phyloP scores from a whole-genome alignment of 495 filamentous ascomycete species.

The Tuber aestivum region DNA sequence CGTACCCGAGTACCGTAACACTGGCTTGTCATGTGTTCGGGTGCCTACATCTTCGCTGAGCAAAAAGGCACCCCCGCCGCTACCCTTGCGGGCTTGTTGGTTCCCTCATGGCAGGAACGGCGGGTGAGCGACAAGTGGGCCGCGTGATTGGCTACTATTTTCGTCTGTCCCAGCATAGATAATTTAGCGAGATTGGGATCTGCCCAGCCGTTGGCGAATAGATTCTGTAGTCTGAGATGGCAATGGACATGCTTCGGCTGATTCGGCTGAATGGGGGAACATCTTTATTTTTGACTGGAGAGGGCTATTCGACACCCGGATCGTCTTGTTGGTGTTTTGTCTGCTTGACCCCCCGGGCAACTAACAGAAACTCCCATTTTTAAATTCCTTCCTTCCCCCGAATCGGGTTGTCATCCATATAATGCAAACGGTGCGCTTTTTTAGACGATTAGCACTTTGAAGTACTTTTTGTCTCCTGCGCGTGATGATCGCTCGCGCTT shows the following conservation, averaged over 20 bases:
- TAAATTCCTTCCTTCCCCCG: background rate
- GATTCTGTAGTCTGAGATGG: no score
- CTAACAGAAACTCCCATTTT: background rate
- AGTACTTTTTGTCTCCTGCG: background rate
- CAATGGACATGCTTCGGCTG: background rate
- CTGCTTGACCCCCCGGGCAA: background rate
- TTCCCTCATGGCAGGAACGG: background rate
- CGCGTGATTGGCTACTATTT: background rate
- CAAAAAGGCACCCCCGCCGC: no score
- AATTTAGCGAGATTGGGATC: slow-evolving; percentile 2
- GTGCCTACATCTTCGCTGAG: background rate
- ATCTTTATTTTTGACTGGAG: background rate
- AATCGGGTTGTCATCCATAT: background rate
- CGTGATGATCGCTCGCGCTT: background rate
- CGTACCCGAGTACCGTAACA: no score
- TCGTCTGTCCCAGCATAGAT: background rate
- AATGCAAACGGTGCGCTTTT: background rate
- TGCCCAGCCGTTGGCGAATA: background rate
- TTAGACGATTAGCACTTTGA: no score
- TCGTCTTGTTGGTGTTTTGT: background rate
- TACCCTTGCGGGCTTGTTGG: background rate
- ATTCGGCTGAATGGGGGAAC: background rate
- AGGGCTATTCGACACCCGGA: background rate
- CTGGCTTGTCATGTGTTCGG: background rate
- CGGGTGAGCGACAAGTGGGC: background rate